These are phyloP conservation scores for Nigrospora osmanthi DNA, from an alignment of 2,329 filamentous ascomycete genomes.

Conservation along the genomic window DNA sequence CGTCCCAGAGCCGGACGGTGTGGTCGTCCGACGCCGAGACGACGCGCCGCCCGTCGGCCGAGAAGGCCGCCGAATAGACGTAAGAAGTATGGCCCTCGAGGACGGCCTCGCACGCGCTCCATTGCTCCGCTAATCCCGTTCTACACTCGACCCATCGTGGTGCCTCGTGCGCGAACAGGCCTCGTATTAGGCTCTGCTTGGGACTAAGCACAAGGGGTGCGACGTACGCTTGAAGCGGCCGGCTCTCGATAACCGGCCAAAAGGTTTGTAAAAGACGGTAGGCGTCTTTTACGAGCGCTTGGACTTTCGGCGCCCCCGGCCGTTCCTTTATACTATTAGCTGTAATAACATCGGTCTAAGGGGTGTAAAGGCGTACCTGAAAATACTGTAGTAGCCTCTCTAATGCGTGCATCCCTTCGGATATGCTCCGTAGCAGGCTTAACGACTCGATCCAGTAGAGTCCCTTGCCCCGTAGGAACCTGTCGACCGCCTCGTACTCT, in stretches of 20 bases:
- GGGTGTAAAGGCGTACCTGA: background rate
- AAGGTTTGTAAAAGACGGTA: conserved; percentile 18
- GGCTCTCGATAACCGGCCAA: conserved; percentile 15
- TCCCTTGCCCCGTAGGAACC: conserved; percentile 25
- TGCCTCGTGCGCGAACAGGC: conserved; percentile 8
- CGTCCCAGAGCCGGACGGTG: background rate
- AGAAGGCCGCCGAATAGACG: background rate
- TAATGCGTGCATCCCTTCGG: background rate
- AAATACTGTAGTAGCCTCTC: background rate
- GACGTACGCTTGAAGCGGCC: conserved; percentile 24
- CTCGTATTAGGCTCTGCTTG: conserved; percentile 9
- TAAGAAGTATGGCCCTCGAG: background rate
- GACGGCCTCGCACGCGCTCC: background rate
- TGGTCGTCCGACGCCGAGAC: background rate
- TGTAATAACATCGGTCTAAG: background rate
- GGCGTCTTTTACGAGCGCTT: conserved; percentile 16
- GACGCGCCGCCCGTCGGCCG: background rate
- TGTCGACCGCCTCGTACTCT: conserved; percentile 15
- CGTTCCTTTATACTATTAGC: background rate
- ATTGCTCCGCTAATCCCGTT: conserved; percentile 1
- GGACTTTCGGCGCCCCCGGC: background rate
- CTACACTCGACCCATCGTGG: conserved; percentile 8
- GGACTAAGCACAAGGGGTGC: conserved; percentile 23
- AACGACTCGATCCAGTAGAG: conserved; percentile 36
- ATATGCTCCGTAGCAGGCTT: conserved; percentile 20